Percentiles rank a stretch among this genome's conserved stretches.
phyloP scores from a whole-genome alignment of 768 basidiomycete genomes.

The Kwoniella dendrophila region DNA sequence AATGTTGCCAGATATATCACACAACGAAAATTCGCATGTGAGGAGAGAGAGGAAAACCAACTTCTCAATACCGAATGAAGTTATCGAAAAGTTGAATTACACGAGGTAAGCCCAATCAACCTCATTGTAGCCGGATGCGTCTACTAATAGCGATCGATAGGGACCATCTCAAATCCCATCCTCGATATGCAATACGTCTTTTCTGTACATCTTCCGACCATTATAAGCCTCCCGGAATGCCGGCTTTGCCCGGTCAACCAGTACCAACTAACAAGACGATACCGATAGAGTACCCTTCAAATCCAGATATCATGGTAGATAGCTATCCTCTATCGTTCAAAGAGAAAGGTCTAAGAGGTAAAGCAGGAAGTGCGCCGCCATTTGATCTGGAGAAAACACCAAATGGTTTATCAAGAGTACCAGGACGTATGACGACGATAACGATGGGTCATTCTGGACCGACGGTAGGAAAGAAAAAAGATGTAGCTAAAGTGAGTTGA shows the following conservation, averaged over 20 bases:
- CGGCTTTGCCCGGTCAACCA: conserved; percentile 17
- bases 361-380: conserved; percentile 52
- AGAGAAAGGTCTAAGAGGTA: conserved; percentile 51
- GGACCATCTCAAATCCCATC: conserved; percentile 24
- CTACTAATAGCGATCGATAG: conserved; percentile 15
- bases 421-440: conserved; percentile 33
- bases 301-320: conserved; percentile 48
- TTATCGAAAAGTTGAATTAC: conserved; percentile 42
- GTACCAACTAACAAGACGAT: conserved; percentile 27
- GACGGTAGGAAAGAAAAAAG: conserved; percentile 54
- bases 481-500: conserved; percentile 53
- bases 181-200: conserved; percentile 50
- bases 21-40: conserved; percentile 36
- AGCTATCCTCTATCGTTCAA: conserved; percentile 37
- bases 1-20: conserved; percentile 40
- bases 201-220: conserved; percentile 56
- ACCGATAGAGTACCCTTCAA: conserved; percentile 51
- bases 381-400: conserved; percentile 43
- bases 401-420: conserved; percentile 29
- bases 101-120: conserved; percentile 33
- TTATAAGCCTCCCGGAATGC: conserved; percentile 39
- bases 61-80: conserved; percentile 36
- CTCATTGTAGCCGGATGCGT: background rate
- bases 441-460: conserved; percentile 50
- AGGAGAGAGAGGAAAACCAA: conserved; percentile 33